These are phyloP conservation scores for Hebeloma cylindrosporum DNA, from an alignment of 768 basidiomycete species.

Conservation along the genomic window DNA sequence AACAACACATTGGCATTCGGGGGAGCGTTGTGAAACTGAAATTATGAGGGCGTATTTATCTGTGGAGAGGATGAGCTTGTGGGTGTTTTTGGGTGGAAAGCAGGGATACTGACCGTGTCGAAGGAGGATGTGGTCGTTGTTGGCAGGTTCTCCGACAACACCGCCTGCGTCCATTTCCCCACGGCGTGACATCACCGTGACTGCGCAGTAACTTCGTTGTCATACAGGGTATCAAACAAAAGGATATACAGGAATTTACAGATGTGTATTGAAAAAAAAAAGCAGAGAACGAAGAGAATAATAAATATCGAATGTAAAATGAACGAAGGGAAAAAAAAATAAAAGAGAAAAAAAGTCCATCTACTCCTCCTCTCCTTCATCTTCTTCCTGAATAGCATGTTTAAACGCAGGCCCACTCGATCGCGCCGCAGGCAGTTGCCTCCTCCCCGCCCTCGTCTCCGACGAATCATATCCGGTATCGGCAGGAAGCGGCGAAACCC, in stretches of 20 bases:
- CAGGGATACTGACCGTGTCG: constrained; percentile 37
- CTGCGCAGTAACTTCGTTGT: constrained; percentile 14
- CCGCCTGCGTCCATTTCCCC: constrained; percentile 24
- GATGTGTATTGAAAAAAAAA: not conserved
- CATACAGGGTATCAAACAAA: constrained; percentile 7
- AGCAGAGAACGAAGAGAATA: not conserved
- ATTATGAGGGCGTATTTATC: constrained; percentile 38
- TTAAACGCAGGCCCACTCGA: constrained; percentile 71
- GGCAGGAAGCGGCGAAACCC: constrained; percentile 57
- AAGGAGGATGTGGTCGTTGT: constrained; percentile 29
- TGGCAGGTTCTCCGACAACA: constrained; percentile 28
- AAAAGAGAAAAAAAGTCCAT: constrained; percentile 5
- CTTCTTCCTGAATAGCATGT: constrained; percentile 80
- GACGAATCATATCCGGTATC: constrained; percentile 49
- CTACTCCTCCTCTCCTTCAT: constrained; percentile 79
- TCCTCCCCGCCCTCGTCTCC: constrained; percentile 55
- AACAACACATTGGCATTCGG: constrained; percentile 6
- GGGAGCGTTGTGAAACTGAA: too few relatives aligned
- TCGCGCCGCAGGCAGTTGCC: constrained; percentile 68
- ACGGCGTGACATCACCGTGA: constrained; percentile 32
- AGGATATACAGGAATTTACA: constrained; percentile 11
- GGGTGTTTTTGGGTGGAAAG: not conserved
- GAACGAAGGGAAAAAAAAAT: constrained; percentile 16
- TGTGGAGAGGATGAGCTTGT: constrained; percentile 14
- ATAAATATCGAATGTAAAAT: constrained; percentile 2